Conservation (phyloP, 2,329 filamentous ascomycete species). For the Fusarium concolor region DNA sequence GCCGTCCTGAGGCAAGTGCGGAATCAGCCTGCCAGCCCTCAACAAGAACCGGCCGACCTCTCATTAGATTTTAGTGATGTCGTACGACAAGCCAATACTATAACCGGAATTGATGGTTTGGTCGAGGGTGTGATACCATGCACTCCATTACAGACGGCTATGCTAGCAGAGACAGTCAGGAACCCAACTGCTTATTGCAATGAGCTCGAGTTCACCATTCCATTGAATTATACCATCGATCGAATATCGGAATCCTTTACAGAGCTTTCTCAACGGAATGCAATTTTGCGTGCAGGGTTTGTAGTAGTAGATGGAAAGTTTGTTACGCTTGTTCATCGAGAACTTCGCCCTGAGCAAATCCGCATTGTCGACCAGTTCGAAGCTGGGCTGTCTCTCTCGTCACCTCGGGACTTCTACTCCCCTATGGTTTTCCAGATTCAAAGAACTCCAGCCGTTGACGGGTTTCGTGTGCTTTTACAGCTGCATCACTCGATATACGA, state of each 20-base stretch:
- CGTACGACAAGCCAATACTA: slow-evolving; percentile 23
- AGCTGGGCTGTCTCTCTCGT: slow-evolving; percentile 55
- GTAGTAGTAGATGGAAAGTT: slow-evolving; percentile 57
- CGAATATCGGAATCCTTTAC: slow-evolving; percentile 63
- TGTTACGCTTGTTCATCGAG: slow-evolving; percentile 69
- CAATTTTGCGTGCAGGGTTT: slow-evolving; percentile 82
- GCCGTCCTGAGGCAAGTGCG: slow-evolving; percentile 13
- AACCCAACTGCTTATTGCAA: slow-evolving; percentile 79
- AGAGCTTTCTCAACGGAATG: slow-evolving; percentile 65
- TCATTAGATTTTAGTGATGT: slow-evolving; percentile 35
- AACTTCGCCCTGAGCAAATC: slow-evolving; percentile 58
- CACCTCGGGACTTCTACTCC: slow-evolving; percentile 56
- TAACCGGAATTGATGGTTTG: slow-evolving; percentile 36
- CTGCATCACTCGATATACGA: slow-evolving; percentile 90
- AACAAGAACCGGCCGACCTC: slow-evolving; percentile 18
- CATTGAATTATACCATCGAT: slow-evolving; percentile 48
- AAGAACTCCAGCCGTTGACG: slow-evolving; percentile 24
- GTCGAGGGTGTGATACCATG: slow-evolving; percentile 67
- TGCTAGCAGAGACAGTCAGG: slow-evolving; percentile 79
- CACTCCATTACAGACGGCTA: slow-evolving; percentile 79
- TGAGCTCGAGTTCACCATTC: slow-evolving; percentile 74
- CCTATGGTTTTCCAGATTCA: slow-evolving; percentile 73
- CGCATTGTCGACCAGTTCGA: slow-evolving; percentile 51
- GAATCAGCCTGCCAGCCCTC: neutral
- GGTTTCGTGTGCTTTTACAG: slow-evolving; percentile 59